Percentiles rank a stretch among this genome's conserved stretches.
phyloP scores from a whole-genome alignment of 345 rosid genomes.

The Eucalyptus decipiens region DNA sequence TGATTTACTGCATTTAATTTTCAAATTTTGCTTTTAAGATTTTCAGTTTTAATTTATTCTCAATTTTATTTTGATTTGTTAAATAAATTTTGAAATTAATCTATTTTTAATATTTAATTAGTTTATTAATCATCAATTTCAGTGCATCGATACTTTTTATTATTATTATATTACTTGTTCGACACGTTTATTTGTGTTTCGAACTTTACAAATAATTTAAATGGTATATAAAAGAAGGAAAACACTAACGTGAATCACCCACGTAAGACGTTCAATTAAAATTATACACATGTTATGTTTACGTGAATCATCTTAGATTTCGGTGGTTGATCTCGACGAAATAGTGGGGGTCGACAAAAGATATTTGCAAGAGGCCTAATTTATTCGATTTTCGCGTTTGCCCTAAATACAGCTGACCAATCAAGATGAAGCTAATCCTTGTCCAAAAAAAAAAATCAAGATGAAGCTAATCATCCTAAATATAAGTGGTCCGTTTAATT shows the following conservation, averaged over 20 bases:
- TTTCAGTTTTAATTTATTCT: too few species aligned
- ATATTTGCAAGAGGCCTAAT: neutral
- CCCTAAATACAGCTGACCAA: neutral
- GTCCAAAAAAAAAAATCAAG: too few species aligned
- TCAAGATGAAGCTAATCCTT: neutral
- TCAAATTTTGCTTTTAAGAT: too few species aligned
- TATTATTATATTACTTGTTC: too few species aligned
- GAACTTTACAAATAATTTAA: accelerated
- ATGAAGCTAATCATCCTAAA: neutral
- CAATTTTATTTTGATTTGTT: too few species aligned
- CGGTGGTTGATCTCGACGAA: neutral
- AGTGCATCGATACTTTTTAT: accelerated
- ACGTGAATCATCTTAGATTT: neutral
- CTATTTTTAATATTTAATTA: too few species aligned
- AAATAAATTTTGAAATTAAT: too few species aligned
- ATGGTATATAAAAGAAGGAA: neutral
- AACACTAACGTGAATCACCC: neutral
- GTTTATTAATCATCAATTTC: too few species aligned
- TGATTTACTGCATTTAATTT: too few species aligned
- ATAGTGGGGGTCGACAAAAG: neutral
- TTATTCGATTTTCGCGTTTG: neutral
- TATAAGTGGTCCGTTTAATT: neutral
- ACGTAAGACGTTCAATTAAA: neutral
- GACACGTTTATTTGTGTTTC: accelerated
- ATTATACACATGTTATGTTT: neutral